These are phyloP conservation scores for Raphanus sativus DNA, from an alignment of 345 rosid species.

Conservation along the genomic window DNA sequence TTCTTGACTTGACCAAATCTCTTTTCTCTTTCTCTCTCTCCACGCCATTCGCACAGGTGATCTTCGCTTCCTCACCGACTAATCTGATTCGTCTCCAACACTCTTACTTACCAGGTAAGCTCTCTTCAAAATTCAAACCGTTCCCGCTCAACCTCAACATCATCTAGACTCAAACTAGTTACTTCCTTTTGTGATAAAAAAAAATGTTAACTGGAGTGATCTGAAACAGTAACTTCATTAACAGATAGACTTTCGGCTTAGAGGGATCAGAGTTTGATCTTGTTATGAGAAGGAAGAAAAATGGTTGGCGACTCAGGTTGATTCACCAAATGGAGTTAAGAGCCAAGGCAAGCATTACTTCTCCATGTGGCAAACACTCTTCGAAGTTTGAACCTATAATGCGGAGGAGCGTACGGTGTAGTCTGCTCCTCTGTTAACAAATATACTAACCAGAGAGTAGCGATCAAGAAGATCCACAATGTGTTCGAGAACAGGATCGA, in stretches of 20 bases:
- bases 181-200: neutral
- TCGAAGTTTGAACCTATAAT: conserved; percentile 81
- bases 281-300: conserved; percentile 2
- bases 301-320: conserved; percentile 85
- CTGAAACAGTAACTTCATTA: neutral
- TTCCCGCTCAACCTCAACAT: conserved; percentile 1
- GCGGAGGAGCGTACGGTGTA: conserved; percentile 76
- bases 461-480: conserved; percentile 76
- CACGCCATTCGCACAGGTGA: conserved; percentile 27
- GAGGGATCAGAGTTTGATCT: neutral
- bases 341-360: conserved; percentile 67
- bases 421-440: conserved; percentile 72
- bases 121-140: conserved; percentile 23
- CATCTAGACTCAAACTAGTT: conserved; percentile 21
- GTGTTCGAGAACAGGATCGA: conserved; percentile 69
- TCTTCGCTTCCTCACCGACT: conserved; percentile 16
- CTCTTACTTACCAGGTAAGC: conserved; percentile 22
- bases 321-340: conserved; percentile 68
- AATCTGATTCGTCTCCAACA: neutral
- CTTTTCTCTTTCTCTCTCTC: neutral
- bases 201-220: conserved; percentile 5
- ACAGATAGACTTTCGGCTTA: neutral
- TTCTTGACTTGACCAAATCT: conserved; percentile 29
- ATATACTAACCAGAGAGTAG: conserved; percentile 68
- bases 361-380: conserved; percentile 78